Percentiles rank a stretch among this genome's conserved stretches.
These are phyloP conservation scores for Volvariella surrecta DNA, from an alignment of 1,284 basidiomycete genomes.

Conservation along the genomic window DNA sequence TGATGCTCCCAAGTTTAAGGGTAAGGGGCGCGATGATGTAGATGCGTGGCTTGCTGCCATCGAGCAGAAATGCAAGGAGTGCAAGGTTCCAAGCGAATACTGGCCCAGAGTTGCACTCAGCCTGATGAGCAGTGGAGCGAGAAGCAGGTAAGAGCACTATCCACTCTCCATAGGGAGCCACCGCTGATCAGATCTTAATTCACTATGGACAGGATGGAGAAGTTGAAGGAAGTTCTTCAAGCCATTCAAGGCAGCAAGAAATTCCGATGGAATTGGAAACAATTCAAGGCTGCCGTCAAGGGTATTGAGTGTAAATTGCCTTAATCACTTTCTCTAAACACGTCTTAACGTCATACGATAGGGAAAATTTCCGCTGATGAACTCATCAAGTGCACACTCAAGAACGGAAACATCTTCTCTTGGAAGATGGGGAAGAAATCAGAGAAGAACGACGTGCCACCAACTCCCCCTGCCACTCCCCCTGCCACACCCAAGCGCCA, in stretches of 20 bases:
- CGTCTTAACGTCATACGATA: constrained; percentile 16
- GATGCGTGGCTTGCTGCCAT: constrained; percentile 64
- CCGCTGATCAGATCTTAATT: constrained; percentile 2
- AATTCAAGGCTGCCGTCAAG: constrained; percentile 63
- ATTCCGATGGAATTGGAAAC: constrained; percentile 74
- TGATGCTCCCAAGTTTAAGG: constrained; percentile 54
- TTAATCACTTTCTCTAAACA: constrained; percentile 4
- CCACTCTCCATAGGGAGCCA: background rate
- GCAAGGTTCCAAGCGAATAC: constrained; percentile 63
- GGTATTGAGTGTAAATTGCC: constrained; percentile 67
- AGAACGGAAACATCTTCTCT: constrained; percentile 45
- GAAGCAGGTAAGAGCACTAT: constrained; percentile 26
- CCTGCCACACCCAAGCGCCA: constrained; percentile 14
- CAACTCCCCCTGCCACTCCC: constrained; percentile 12
- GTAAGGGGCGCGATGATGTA: constrained; percentile 62
- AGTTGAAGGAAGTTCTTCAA: constrained; percentile 61
- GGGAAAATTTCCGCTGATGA: constrained; percentile 59
- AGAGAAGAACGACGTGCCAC: constrained; percentile 26
- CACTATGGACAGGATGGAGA: constrained; percentile 36
- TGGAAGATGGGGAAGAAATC: constrained; percentile 54
- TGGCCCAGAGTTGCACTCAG: constrained; percentile 73
- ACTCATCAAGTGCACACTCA: constrained; percentile 46
- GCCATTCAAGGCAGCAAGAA: constrained; percentile 67
- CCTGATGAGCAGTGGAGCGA: constrained; percentile 59
- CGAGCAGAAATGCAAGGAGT: constrained; percentile 55